Conservation (phyloP, 345 rosid genomes). For the Moricandia moricandioides region DNA sequence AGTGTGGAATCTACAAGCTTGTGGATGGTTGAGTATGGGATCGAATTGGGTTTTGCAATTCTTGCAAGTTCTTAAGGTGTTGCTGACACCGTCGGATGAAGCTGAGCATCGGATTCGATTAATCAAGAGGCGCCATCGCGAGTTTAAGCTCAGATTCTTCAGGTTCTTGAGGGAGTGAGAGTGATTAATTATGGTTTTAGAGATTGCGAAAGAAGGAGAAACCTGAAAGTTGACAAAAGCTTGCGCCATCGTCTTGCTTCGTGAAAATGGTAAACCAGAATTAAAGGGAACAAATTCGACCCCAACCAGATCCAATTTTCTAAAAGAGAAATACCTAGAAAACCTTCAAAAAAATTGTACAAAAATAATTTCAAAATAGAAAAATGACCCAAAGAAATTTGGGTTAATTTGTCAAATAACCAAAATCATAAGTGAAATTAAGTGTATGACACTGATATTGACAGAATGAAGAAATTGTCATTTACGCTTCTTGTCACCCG, state of each 20-base stretch:
- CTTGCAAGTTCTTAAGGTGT: conserved; percentile 68
- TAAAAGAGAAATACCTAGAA: no score
- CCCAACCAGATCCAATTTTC: no score
- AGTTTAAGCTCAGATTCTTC: background rate
- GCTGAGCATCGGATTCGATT: conserved; percentile 5
- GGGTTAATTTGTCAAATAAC: no score
- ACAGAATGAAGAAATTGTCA: no score
- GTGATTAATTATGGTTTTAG: background rate
- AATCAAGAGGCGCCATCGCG: background rate
- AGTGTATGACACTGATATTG: no score
- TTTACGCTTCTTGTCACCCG: no score
- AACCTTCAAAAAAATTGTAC: no score
- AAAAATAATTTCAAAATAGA: no score
- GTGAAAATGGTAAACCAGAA: background rate
- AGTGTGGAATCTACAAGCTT: conserved; percentile 80
- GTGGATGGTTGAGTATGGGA: conserved; percentile 68
- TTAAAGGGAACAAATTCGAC: background rate
- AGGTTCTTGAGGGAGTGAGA: background rate
- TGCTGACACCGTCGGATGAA: background rate
- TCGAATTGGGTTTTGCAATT: conserved; percentile 92
- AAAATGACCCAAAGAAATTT: no score
- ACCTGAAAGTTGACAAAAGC: conserved; percentile 11
- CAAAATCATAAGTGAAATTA: no score
- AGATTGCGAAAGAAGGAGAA: background rate
- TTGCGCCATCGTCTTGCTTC: conserved; percentile 15